phyloP scores from a whole-genome alignment of 2,329 filamentous ascomycete genomes.

The Colletotrichum tropicale region DNA sequence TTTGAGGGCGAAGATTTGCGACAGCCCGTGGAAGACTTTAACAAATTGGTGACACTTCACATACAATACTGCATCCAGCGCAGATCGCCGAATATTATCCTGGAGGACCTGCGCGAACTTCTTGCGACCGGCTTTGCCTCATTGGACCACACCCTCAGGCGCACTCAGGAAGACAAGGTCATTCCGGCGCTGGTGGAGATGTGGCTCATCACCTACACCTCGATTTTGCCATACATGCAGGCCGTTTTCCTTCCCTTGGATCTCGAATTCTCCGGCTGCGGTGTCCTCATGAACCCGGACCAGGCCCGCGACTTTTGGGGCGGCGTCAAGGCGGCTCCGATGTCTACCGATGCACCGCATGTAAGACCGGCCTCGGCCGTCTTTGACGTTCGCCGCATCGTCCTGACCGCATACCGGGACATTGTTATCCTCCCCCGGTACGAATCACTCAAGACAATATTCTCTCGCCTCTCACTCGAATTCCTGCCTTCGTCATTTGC shows the following conservation, averaged over 20 bases:
- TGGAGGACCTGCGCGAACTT: conserved; percentile 79
- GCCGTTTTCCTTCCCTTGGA: conserved; percentile 93
- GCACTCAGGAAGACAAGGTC: conserved; percentile 83
- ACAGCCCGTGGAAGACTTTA: conserved; percentile 84
- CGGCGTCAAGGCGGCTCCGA: conserved; percentile 55
- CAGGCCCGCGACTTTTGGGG: conserved; percentile 93
- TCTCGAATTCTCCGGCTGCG: conserved; percentile 87
- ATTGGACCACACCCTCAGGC: conserved; percentile 81
- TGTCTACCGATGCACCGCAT: conserved; percentile 37
- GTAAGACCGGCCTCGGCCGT: conserved; percentile 57
- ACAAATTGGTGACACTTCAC: conserved; percentile 78
- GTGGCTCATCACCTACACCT: conserved; percentile 92
- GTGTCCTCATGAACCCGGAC: conserved; percentile 76
- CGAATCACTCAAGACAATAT: conserved; percentile 86
- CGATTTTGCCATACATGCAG: conserved; percentile 90
- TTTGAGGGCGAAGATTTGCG: conserved; percentile 83
- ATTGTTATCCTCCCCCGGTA: conserved; percentile 87
- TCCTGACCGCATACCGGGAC: conserved; percentile 87
- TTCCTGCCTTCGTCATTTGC: conserved; percentile 64
- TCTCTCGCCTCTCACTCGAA: conserved; percentile 87
- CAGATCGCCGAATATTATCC: conserved; percentile 70
- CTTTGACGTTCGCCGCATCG: conserved; percentile 87
- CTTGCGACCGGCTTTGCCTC: conserved; percentile 83
- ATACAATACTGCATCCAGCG: conserved; percentile 79
- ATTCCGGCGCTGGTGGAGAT: conserved; percentile 90